Conservation (phyloP, 805 yeast genomes). For the Suhomyces prunicola region DNA sequence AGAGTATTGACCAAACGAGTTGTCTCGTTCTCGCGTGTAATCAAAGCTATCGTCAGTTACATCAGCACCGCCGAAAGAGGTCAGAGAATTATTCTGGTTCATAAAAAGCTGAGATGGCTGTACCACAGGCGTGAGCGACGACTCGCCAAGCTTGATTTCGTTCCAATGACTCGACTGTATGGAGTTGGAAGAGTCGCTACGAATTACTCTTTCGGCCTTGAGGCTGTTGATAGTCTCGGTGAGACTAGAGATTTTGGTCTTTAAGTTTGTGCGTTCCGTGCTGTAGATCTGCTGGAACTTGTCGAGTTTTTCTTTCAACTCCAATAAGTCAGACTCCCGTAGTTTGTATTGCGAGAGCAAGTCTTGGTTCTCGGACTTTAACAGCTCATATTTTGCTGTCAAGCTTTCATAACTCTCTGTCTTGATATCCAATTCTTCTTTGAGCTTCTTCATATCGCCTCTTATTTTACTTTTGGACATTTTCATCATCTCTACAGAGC, state of each 20-base stretch:
- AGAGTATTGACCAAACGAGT: conserved; percentile 4
- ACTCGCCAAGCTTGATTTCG: conserved; percentile 44
- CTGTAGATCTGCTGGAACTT: conserved; percentile 30
- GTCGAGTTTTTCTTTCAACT: conserved; percentile 27
- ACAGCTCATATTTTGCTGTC: conserved; percentile 19
- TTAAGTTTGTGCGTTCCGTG: conserved; percentile 27
- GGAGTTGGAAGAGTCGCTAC: neutral
- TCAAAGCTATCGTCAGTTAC: conserved; percentile 2
- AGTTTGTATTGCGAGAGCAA: conserved; percentile 15
- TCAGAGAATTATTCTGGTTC: conserved; percentile 12
- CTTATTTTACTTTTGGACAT: conserved; percentile 27
- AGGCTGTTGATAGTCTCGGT: conserved; percentile 15
- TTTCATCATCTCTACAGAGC: conserved; percentile 27
- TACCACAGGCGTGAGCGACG: conserved; percentile 35
- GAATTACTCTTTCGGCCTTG: neutral
- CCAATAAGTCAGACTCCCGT: conserved; percentile 21
- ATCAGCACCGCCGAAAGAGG: conserved; percentile 10
- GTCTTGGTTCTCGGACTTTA: conserved; percentile 11
- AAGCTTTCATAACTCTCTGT: conserved; percentile 13
- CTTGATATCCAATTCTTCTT: conserved; percentile 11
- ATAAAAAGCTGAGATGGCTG: neutral
- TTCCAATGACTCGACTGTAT: conserved; percentile 4
- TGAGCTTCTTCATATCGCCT: conserved; percentile 33
- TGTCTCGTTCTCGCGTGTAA: conserved; percentile 1
- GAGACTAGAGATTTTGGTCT: conserved; percentile 23